Evolutionary conservation across 345 rosid species (phyloP), one percentile per base, ranked within the genome.

Genomic region (Barbarea vulgaris): DNA sequence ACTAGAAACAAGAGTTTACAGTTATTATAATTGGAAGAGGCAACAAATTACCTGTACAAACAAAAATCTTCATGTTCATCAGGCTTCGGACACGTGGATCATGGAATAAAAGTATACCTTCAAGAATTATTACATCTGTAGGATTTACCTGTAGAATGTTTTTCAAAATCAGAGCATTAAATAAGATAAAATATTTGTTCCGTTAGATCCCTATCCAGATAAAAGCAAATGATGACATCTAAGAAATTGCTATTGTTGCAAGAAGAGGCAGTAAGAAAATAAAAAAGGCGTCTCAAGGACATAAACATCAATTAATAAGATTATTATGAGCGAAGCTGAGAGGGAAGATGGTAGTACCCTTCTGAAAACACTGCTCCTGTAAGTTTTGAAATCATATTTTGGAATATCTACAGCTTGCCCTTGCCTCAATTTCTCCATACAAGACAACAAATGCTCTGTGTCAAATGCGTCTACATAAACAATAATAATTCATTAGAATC

Each of bases 51-150:
- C 98, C 98, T 88, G 97, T 85, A 88, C 93, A 96, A 60, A 93
- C 98, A 85, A 93, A 91, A 82, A 93, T 91, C 83, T 93, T 93
- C 97, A 93, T 93, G 90, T 89, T 91, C 98, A 91, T 93, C 88
- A 93, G 57, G 52, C 81, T 93, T 62, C 97, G 84, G 62, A 93
- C 88, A 60, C 90, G 87, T 42, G 91, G 84, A 83, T 93, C 98
- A 68, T 93, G 98, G 81, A 93, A 91, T 76, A 89, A 61, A 64
- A 93, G 97, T 81, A 93, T 93, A 68, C 98, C 98, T 87, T 91
- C 98, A 81, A 93, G 84, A 70, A 93, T 83, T 71, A 93, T 93
- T 61, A 93, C 98, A 84, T 93, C 96, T 19, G 93, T 83, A 70
- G 97, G 97, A 83, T 93, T 93, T 50, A 93, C 97, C 98, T 93